Evolutionary conservation across 2,329 filamentous ascomycete species (phyloP).

Genomic region (Pseudocercospora crystallina): DNA sequence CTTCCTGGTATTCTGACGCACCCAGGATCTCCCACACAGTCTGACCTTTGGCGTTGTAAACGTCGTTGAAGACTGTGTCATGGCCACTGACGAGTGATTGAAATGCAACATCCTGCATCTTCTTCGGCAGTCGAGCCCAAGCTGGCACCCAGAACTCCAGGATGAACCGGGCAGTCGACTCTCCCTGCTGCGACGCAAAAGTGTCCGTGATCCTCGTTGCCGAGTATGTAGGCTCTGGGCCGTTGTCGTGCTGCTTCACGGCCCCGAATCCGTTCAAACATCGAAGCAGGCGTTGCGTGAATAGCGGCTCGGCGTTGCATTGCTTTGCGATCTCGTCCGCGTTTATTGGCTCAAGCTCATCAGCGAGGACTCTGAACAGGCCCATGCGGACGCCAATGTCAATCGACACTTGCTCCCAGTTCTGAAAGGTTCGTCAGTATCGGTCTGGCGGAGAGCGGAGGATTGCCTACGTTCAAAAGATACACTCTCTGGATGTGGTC

Average conservation of each 20-base stretch:
- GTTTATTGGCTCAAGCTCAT: neutral
- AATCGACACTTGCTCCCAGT: conserved; percentile 1
- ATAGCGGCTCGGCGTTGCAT: conserved; percentile 1
- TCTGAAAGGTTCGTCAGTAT: neutral
- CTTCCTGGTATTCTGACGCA: conserved; percentile 1
- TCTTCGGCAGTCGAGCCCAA: conserved; percentile 2
- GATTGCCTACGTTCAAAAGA: neutral
- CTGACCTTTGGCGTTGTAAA: conserved; percentile 8
- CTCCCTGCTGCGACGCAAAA: conserved; percentile 5
- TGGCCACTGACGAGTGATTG: conserved; percentile 1
- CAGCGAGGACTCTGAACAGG: neutral
- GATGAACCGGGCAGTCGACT: conserved; percentile 1
- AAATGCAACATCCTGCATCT: neutral
- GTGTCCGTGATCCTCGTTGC: conserved; percentile 2
- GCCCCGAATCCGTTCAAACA: conserved; percentile 4
- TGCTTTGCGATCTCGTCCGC: conserved; percentile 4
- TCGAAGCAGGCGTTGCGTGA: conserved; percentile 6
- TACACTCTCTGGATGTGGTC: conserved; percentile 5
- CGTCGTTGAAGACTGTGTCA: conserved; percentile 6
- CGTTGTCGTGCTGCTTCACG: conserved; percentile 3
- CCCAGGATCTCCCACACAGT: conserved; percentile 8
- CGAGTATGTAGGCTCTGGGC: neutral
- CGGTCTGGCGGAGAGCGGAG: neutral
- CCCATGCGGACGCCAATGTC: conserved; percentile 10
- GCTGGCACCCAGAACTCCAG: conserved; percentile 6